Evolutionary conservation across 306 rosid genomes (phyloP).

Genomic region (Dalbergia cochinchinensis): DNA sequence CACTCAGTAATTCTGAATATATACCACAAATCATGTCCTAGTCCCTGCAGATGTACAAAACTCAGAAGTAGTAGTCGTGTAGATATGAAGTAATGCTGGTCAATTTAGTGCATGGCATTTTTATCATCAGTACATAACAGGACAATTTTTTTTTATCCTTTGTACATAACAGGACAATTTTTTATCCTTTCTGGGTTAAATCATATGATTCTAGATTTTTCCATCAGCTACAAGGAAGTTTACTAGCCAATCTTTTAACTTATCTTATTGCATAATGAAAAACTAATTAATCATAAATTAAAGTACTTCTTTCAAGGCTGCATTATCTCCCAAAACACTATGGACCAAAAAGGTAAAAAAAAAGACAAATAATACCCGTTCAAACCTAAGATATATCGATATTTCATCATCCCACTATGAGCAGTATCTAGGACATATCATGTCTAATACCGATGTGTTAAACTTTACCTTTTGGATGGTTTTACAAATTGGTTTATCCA

Average conservation of each 20-base stretch:
- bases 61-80: not conserved
- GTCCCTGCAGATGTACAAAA: constrained; percentile 17
- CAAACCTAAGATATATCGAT: no score
- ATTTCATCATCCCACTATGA: no score
- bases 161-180: constrained; percentile 13
- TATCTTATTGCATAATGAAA: not conserved
- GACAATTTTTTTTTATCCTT: constrained; percentile 3
- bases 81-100: not conserved
- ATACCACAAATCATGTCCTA: not conserved
- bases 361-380: not conserved
- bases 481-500: no score
- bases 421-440: no score
- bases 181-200: constrained; percentile 18
- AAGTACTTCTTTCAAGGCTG: not conserved
- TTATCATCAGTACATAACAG: not conserved
- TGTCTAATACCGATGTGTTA: no score
- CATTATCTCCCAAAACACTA: constrained; percentile 14
- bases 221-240: not conserved
- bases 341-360: not conserved
- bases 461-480: no score
- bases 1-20: constrained; percentile 17
- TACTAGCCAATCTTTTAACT: not conserved
- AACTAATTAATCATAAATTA: not conserved
- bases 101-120: constrained; percentile 6
- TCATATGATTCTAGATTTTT: not conserved